phyloP scores from a whole-genome alignment of 306 rosid genomes.

The Albizia julibrissin region DNA sequence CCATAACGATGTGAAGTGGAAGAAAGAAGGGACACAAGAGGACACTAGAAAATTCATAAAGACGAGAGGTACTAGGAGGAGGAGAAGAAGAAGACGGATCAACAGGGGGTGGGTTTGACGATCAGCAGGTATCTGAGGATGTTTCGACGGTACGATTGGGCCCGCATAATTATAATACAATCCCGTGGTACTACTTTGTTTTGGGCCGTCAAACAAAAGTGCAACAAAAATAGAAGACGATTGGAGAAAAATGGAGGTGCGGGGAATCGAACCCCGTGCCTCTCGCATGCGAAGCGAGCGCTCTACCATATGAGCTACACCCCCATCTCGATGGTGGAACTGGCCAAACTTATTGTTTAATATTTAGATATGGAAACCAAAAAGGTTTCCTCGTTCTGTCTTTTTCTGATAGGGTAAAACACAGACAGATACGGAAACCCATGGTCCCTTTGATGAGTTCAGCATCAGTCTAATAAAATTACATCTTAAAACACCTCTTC shows the following conservation, averaged over 20 bases:
- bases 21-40: background rate
- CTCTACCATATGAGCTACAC: slow-evolving; percentile 80
- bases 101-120: background rate
- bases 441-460: background rate
- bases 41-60: too few relatives aligned
- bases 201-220: too few relatives aligned
- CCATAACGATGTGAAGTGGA: slow-evolving; percentile 20
- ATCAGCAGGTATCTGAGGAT: background rate
- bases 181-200: background rate
- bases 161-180: background rate
- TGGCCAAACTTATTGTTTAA: too few relatives aligned
- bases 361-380: too few relatives aligned
- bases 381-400: too few relatives aligned
- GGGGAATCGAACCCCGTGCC: slow-evolving; percentile 97
- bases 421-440: too few relatives aligned
- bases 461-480: background rate
- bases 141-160: background rate
- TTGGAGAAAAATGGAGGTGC: slow-evolving; percentile 24
- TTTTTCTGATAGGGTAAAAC: background rate
- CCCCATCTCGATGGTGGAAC: slow-evolving; percentile 14
- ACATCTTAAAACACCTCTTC: background rate
- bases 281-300: slow-evolving; percentile 61
- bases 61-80: background rate
- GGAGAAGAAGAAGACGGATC: background rate
- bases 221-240: too few relatives aligned